Percentiles rank a stretch among this genome's conserved stretches.
These are phyloP conservation scores for Talaromyces funiculosus DNA, from an alignment of 2,329 filamentous ascomycete species.

Conservation along the genomic window DNA sequence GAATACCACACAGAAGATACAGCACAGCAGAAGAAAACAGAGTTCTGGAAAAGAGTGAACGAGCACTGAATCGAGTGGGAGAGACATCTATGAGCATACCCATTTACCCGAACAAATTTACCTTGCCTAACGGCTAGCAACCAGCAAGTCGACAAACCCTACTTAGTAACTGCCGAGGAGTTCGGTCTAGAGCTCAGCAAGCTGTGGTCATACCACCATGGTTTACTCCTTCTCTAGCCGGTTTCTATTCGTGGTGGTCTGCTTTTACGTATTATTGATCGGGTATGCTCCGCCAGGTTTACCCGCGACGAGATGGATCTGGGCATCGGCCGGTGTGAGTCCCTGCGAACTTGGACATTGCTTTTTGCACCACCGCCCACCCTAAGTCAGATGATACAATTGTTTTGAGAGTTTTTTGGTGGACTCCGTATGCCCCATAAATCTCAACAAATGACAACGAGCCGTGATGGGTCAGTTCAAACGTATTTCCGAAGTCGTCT, in stretches of 20 bases:
- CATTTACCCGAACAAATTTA: constrained; percentile 6
- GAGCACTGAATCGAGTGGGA: neutral
- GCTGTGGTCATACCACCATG: neutral
- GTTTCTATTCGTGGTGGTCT: constrained; percentile 11
- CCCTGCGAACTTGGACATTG: neutral
- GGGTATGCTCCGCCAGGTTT: constrained; percentile 4
- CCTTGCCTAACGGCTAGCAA: neutral
- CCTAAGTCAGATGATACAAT: constrained; percentile 7
- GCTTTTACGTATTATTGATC: neutral
- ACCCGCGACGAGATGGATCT: constrained; percentile 2
- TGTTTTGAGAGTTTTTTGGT: neutral
- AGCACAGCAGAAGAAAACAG: neutral
- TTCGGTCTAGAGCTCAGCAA: neutral
- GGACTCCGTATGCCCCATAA: neutral
- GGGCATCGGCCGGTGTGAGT: neutral
- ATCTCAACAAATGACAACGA: neutral
- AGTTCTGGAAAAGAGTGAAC: neutral
- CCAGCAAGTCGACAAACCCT: neutral
- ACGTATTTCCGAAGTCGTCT: neutral
- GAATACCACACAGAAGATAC: neutral
- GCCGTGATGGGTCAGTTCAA: neutral
- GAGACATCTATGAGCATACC: neutral
- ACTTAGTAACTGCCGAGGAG: neutral
- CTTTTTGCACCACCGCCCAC: neutral
- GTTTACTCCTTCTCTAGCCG: neutral